phyloP scores from a whole-genome alignment of 129 eudicot genomes.

The Heracleum sosnowskyi region DNA sequence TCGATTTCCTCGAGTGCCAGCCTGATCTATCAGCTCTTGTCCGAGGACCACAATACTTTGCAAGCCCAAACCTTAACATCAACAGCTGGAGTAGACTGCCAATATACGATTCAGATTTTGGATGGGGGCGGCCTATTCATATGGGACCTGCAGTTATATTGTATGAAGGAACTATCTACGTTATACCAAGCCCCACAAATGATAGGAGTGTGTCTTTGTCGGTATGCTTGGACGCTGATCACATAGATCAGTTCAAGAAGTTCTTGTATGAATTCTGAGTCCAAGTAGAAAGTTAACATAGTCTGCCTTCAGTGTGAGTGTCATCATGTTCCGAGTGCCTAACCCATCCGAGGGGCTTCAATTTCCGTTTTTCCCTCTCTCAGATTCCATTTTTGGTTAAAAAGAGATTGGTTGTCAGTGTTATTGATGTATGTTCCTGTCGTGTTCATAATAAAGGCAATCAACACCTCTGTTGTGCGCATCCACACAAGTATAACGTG shows the following conservation, averaged over 20 bases:
- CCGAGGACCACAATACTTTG: constrained; percentile 48
- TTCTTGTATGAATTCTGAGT: constrained; percentile 35
- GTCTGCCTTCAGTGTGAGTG: background rate
- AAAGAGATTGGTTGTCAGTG: background rate
- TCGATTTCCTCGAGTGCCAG: constrained; percentile 45
- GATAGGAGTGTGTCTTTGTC: constrained; percentile 50
- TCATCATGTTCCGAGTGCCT: background rate
- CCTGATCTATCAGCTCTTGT: constrained; percentile 36
- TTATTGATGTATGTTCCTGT: background rate
- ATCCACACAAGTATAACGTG: background rate
- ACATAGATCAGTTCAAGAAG: constrained; percentile 40
- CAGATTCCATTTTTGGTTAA: background rate
- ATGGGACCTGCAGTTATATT: constrained; percentile 50
- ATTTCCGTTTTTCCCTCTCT: background rate
- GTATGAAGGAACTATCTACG: constrained; percentile 44
- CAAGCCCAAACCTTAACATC: constrained; percentile 56
- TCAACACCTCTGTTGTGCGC: background rate
- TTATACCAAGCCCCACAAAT: constrained; percentile 38
- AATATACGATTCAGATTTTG: constrained; percentile 56
- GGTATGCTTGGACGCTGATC: constrained; percentile 36
- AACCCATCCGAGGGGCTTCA: background rate
- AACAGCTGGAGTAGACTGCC: constrained; percentile 62
- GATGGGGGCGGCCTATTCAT: constrained; percentile 58
- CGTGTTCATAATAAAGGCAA: background rate
- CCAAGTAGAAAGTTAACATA: background rate